A percentile compares a stretch with the other conserved stretches of the same genome.
phyloP scores from a whole-genome alignment of 2,329 filamentous ascomycete genomes.

The Pezicula neosporulosa region DNA sequence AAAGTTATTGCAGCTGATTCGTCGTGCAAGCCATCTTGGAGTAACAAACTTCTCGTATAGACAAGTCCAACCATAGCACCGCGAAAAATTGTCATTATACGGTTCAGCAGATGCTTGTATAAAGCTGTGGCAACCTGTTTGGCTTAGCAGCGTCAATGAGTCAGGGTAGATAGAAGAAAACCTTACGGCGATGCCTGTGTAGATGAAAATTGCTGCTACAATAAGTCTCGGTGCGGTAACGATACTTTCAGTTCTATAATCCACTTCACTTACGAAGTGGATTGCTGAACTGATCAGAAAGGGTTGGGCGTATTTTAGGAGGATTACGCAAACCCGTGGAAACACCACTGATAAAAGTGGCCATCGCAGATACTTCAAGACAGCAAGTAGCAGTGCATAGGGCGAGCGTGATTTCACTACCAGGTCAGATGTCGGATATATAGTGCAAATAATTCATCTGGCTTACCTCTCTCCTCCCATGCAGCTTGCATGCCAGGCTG shows the following conservation, averaged over 20 bases:
- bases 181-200: not conserved
- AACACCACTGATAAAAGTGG: no score
- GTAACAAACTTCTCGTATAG: conserved; percentile 41
- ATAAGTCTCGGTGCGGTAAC: not conserved
- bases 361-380: no score
- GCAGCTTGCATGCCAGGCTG: no score
- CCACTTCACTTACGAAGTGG: not conserved
- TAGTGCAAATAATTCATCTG: no score
- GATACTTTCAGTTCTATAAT: not conserved
- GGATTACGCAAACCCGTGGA: no score
- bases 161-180: not conserved
- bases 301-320: not conserved
- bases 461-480: no score
- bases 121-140: conserved; percentile 13
- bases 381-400: no score
- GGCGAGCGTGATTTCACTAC: no score
- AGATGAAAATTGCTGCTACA: not conserved
- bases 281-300: not conserved
- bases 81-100: conserved; percentile 38
- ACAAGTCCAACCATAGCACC: conserved; percentile 44
- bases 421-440: no score
- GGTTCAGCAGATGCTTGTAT: conserved; percentile 36
- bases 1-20: conserved; percentile 37
- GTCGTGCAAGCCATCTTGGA: conserved; percentile 28
- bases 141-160: not conserved